Base-by-base conservation (phyloP, 345 rosid species). In the Linum lewisii region DNA sequence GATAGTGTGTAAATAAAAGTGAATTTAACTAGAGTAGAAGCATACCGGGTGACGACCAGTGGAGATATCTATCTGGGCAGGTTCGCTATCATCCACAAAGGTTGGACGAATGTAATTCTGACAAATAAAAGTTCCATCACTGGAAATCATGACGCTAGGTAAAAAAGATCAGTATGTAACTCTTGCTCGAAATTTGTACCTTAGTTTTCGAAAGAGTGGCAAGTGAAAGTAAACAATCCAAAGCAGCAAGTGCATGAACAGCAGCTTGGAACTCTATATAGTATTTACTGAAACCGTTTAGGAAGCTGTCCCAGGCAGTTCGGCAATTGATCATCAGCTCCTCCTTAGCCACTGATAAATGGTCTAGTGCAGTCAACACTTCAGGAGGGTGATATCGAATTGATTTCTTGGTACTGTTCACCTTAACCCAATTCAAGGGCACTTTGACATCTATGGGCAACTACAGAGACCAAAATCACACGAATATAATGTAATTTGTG, bases 381-480 rank as follows among this genome's bases (percentile, higher is more conserved):
- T 92, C 97, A 16, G 93, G 86, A 19, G 98, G 89, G 66, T 92
- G 98, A 79, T 92, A 92, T 59, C 98, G 86, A n/a, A 83, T 65
- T 22, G 76, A 82, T 72, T 82, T 92, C 69, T 88, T 88, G 20
- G 99, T 89, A 76, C 95, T 82, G 70, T 85, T 88, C 50, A 86
- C 82, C 80, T 78, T 88, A 63, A 77, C 82, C 98, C 97, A 92
- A 62, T 76, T 82, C 62, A 66, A 56, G 69, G 98, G 91, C 21
- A 75, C 98, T 62, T 76, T 86, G 79, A 67, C 74, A 68, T 86
- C 81, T 59, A 63, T 57, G 1, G 98, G 89, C 54, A 92, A 70
- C 97, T 92, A 86, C 74, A 82, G 42, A 51, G 38, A 29, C 34
- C 34, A 62, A 72, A 64, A 49, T 13, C 25, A 62, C 19, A 24